Percentiles rank a stretch among this genome's conserved stretches.
Evolutionary conservation across 179 eudicot species (phyloP).

Genomic region (Nepenthes alata): DNA sequence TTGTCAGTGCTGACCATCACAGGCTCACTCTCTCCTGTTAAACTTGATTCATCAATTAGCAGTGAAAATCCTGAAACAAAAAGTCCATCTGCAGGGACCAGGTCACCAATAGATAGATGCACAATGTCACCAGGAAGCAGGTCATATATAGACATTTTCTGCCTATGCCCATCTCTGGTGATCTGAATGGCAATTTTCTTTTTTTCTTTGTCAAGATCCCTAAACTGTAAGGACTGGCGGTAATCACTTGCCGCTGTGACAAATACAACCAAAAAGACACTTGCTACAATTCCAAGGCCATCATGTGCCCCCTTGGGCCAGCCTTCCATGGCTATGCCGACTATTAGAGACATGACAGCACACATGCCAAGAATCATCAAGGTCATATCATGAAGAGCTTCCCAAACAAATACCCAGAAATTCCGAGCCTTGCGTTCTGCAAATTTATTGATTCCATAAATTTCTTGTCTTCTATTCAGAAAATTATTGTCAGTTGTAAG

Average conservation of each 20-base stretch:
- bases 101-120: constrained; percentile 83
- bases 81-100: constrained; percentile 94
- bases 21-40: constrained; percentile 95
- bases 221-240: constrained; percentile 82
- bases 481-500: constrained; percentile 29
- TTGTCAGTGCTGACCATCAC: constrained; percentile 52
- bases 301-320: constrained; percentile 94
- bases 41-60: constrained; percentile 75
- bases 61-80: constrained; percentile 79
- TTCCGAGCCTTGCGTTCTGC: constrained; percentile 46
- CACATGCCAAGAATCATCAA: constrained; percentile 86
- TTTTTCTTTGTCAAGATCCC: constrained; percentile 88
- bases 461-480: constrained; percentile 37
- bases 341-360: constrained; percentile 74
- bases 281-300: constrained; percentile 85
- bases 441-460: constrained; percentile 75
- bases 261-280: constrained; percentile 76
- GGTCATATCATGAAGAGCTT: constrained; percentile 94
- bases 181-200: constrained; percentile 83
- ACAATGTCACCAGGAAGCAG: constrained; percentile 84
- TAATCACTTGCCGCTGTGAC: constrained; percentile 94
- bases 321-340: constrained; percentile 81
- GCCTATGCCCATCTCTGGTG: constrained; percentile 69
- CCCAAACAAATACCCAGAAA: constrained; percentile 83
- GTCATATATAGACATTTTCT: constrained; percentile 74